These are phyloP conservation scores for Yarrowia sp. DNA, from an alignment of 805 yeast genomes.

Conservation along the genomic window DNA sequence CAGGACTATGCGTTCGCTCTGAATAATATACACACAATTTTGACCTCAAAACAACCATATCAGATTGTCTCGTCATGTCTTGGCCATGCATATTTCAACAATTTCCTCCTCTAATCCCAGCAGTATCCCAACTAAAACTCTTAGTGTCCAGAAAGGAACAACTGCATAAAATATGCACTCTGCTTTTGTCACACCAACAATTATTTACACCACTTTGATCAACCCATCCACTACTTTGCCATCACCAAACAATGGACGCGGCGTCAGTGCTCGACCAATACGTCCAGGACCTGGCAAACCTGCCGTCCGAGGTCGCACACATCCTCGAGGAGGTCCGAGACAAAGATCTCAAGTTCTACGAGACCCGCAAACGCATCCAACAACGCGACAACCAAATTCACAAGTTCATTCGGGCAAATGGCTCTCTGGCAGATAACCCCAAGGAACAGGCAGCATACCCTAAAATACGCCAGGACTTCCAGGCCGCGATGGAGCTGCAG, in stretches of 20 bases:
- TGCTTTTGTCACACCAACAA: neutral
- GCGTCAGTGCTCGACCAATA: constrained; percentile 77
- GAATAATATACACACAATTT: no score
- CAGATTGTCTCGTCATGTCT: neutral
- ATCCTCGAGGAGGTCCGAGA: constrained; percentile 71
- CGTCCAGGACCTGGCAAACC: constrained; percentile 60
- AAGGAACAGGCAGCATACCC: constrained; percentile 66
- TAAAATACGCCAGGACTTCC: constrained; percentile 67
- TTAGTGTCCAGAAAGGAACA: neutral
- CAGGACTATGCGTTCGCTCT: no score
- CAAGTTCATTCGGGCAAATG: constrained; percentile 76
- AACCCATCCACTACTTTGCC: neutral
- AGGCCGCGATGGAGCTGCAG: constrained; percentile 58
- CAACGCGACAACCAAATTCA: constrained; percentile 77
- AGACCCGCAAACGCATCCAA: constrained; percentile 60
- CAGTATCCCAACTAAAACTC: neutral
- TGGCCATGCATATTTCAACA: neutral
- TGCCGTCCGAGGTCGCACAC: constrained; percentile 83
- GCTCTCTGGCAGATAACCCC: constrained; percentile 75
- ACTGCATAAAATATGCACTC: neutral
- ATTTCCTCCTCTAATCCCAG: neutral
- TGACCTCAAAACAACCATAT: no score
- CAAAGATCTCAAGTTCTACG: constrained; percentile 64
- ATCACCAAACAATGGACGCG: constrained; percentile 63
- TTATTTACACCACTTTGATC: constrained; percentile 1